Percentiles rank a stretch among this genome's conserved stretches.
phyloP scores from a whole-genome alignment of 202 grass and related monocot species.

The Panicum hallii region DNA sequence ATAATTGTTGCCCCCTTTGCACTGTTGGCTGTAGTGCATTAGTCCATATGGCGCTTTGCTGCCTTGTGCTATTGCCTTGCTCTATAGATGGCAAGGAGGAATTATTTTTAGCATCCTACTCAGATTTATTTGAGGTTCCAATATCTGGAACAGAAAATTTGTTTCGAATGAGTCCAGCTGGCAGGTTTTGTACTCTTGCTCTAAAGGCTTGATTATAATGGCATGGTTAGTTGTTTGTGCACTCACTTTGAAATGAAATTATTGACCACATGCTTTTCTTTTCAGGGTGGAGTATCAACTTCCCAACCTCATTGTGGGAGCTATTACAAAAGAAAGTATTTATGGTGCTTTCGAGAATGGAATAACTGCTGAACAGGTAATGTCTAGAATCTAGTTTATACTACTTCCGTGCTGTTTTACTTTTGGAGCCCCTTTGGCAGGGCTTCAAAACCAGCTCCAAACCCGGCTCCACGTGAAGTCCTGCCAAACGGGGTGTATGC shows the following conservation, averaged over 20 bases:
- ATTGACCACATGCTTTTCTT: conserved; percentile 8
- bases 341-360: conserved; percentile 96
- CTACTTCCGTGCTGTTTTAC: neutral
- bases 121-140: neutral
- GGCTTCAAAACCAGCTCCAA: too few species aligned
- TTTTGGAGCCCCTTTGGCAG: too few species aligned
- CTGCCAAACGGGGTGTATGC: too few species aligned
- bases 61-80: conserved; percentile 2
- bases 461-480: too few species aligned
- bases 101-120: conserved; percentile 15
- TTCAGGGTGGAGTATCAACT: conserved; percentile 93
- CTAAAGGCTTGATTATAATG: conserved; percentile 23
- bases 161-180: conserved; percentile 2
- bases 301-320: conserved; percentile 88
- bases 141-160: neutral
- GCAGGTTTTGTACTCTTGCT: neutral
- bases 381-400: neutral
- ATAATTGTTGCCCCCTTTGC: neutral
- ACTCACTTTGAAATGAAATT: conserved; percentile 17
- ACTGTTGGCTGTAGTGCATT: neutral
- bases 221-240: neutral
- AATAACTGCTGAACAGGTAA: conserved; percentile 91
- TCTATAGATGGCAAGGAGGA: neutral
- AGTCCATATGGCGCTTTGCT: neutral
- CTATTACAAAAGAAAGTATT: conserved; percentile 93